Base-by-base conservation (phyloP, 345 rosid species). In the Ceriops zippeliana region DNA sequence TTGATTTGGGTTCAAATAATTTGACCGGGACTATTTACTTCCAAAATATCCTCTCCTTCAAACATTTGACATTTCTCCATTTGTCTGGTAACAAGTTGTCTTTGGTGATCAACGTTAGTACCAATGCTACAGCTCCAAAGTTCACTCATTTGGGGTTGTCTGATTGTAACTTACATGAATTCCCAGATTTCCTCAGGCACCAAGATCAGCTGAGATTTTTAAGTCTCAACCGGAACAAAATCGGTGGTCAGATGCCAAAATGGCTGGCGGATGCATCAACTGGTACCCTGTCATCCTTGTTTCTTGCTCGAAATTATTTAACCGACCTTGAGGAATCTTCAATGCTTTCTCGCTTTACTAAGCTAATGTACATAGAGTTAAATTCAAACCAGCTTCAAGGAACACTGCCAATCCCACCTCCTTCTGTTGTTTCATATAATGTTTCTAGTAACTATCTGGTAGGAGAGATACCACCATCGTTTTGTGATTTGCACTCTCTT, bases 311-410 rank as follows among this genome's bases (percentile, higher is more conserved):
- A 6, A 78, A 78, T 64, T 69, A n/a, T 49, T 38, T 72, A 35
- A 75, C 71, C 0, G 42, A 63, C 16, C 38, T 61, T 13, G 38
- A 52, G 6, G 52, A 53, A 54, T 62, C 64, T 17, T 49, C 67
- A 0, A 11, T 5, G 2, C 1, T 62, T 52, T 53, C 56, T 0
- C 0, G 1, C 0, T 9, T 7, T 15, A 7, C 8, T 6, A 53
- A 2, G 24, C 58, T 53, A 4, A 53, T 6, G 58, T 6, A 6
- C 22, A 20, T 10, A 9, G 67, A 68, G 47, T 47, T 79, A 0
- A n/a, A 66, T 8, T 58, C 35, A 15, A 79, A 79, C 54, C 24
- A 27, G 59, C 60, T 79, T 15, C 70, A 68, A 64, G 79, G 82
- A 9, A 22, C 70, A 27, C 11, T 65, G 22, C 71, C 73, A 0